Evolutionary conservation across 352 stramenopile genomes (phyloP).

Genomic region (Phytophthora citricola): DNA sequence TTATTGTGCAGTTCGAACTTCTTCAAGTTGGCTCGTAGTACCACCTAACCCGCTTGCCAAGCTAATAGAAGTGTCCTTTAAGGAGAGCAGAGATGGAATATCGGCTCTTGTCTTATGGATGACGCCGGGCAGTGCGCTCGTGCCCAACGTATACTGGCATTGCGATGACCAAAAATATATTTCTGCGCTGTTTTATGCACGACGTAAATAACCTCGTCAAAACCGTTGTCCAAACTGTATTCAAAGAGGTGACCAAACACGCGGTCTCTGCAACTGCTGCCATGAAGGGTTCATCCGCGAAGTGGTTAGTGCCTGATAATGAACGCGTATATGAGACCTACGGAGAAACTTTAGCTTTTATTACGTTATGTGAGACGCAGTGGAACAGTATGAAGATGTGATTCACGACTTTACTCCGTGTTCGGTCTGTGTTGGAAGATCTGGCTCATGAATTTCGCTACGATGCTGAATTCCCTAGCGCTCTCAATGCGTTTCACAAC

Average conservation of each 20-base stretch:
- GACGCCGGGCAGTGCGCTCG: conserved; percentile 16
- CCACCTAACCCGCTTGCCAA: no score
- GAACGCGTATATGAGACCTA: no score
- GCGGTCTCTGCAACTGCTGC: conserved; percentile 11
- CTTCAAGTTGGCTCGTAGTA: no score
- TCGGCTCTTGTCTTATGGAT: neutral
- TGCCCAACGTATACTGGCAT: conserved; percentile 10
- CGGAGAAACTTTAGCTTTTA: neutral
- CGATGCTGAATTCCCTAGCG: neutral
- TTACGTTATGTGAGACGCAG: neutral
- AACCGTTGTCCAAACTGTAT: neutral
- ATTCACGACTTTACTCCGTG: neutral
- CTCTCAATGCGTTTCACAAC: neutral
- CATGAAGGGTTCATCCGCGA: conserved; percentile 21
- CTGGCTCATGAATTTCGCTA: neutral
- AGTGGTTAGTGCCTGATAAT: neutral
- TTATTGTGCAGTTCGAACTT: no score
- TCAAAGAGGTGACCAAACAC: conserved; percentile 6
- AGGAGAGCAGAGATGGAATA: no score
- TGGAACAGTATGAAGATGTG: neutral
- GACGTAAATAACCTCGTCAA: conserved; percentile 23
- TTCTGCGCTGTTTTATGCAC: conserved; percentile 13
- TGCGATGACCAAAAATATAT: conserved; percentile 4
- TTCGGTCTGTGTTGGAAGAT: neutral
- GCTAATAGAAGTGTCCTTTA: no score